Evolutionary conservation across 2,329 filamentous ascomycete species (phyloP).

Genomic region (Grosmannia clavigera): DNA sequence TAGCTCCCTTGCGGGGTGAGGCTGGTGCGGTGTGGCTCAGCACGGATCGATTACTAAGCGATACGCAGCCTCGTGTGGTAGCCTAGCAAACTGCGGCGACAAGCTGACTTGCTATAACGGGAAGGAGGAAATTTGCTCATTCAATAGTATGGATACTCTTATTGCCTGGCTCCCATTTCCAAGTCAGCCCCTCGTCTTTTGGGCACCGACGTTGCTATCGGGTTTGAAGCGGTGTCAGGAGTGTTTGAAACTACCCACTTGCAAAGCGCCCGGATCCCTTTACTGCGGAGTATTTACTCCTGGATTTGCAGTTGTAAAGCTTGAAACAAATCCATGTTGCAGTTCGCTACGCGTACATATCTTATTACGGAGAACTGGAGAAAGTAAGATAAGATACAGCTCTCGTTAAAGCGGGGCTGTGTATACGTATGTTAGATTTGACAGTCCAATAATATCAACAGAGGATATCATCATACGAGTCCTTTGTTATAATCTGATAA

Average conservation of each 20-base stretch:
- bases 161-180: neutral
- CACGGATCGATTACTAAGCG: neutral
- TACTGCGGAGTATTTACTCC: neutral
- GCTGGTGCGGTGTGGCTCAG: neutral
- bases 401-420: neutral
- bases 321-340: neutral
- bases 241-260: neutral
- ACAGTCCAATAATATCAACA: neutral
- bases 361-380: neutral
- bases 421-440: neutral
- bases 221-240: neutral
- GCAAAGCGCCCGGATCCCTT: neutral
- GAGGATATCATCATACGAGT: neutral
- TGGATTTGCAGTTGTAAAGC: neutral
- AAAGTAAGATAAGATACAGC: neutral
- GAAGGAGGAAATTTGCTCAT: neutral
- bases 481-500: neutral
- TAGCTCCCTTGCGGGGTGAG: neutral
- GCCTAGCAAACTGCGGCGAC: too few species aligned
- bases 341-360: too few species aligned
- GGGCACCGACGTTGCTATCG: neutral
- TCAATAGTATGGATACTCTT: neutral
- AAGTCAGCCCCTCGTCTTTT: neutral
- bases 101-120: neutral
- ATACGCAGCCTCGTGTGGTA: neutral